phyloP scores from a whole-genome alignment of 2,329 filamentous ascomycete species.

The Ophiosphaerella narmari region DNA sequence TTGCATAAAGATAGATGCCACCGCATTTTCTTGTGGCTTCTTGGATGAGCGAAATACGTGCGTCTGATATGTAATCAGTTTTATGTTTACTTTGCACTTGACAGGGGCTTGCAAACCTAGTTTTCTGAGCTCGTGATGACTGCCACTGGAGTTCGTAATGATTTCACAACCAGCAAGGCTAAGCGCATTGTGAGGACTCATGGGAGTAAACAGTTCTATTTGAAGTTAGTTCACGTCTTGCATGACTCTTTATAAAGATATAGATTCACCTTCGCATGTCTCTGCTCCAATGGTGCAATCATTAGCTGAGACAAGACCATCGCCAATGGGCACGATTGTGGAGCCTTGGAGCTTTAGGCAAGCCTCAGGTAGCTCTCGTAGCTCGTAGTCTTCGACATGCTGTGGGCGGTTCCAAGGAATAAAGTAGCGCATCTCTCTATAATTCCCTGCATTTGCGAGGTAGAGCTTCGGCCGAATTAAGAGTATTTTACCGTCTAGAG shows the following conservation, averaged over 20 bases:
- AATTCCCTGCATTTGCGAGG: conserved; percentile 66
- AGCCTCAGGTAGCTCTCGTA: conserved; percentile 50
- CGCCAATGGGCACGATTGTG: conserved; percentile 67
- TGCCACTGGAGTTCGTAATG: conserved; percentile 68
- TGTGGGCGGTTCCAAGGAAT: conserved; percentile 49
- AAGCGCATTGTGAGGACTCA: conserved; percentile 61
- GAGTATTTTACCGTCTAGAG: conserved; percentile 69
- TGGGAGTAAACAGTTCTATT: conserved; percentile 17
- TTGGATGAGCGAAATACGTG: conserved; percentile 66
- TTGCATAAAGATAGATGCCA: conserved; percentile 63
- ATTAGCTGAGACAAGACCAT: conserved; percentile 64
- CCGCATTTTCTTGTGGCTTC: conserved; percentile 68
- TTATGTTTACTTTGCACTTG: no score
- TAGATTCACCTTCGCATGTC: conserved; percentile 61
- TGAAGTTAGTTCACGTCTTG: no score
- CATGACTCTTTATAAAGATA: conserved; percentile 14
- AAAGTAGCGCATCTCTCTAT: conserved; percentile 47
- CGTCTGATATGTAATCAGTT: conserved; percentile 41
- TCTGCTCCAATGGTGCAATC: conserved; percentile 68
- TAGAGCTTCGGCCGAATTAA: conserved; percentile 74
- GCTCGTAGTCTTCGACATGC: conserved; percentile 66
- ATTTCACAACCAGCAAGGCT: conserved; percentile 74
- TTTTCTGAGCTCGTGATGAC: conserved; percentile 71
- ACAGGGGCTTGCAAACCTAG: conserved; percentile 41
- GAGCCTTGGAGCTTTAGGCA: conserved; percentile 61